Percentiles rank a stretch among this genome's conserved stretches.
These are phyloP conservation scores for Phalaenopsis equestris DNA, from an alignment of 106 monocot species.

Conservation along the genomic window DNA sequence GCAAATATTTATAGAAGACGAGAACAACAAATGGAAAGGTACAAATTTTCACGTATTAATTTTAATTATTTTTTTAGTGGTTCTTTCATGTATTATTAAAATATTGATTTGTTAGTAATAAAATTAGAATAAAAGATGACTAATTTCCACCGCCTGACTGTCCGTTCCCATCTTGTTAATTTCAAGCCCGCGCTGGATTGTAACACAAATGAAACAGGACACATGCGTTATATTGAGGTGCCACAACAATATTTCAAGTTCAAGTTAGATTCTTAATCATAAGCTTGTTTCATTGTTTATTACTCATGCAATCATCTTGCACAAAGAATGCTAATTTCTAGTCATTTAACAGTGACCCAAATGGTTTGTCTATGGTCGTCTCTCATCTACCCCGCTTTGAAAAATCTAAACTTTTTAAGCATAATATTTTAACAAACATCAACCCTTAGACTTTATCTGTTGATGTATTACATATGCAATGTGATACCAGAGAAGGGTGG, in stretches of 20 bases:
- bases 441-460: not conserved
- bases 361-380: not conserved
- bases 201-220: not conserved
- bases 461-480: not conserved
- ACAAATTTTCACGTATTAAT: no score
- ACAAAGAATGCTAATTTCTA: not conserved
- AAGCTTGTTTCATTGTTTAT: not conserved
- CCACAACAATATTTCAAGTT: not conserved
- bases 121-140: no score
- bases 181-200: no score
- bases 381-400: not conserved
- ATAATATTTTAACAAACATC: not conserved
- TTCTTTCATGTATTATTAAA: no score
- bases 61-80: no score
- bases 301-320: not conserved
- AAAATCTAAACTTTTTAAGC: not conserved
- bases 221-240: not conserved
- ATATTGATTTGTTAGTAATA: no score
- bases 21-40: no score
- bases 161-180: no score
- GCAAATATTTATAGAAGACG: no score
- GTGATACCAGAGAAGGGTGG: no score
- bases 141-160: no score
- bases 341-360: not conserved
- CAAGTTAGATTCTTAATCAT: not conserved